Evolutionary conservation across 139 green algal species (phyloP).

Genomic region (Desmodesmus armatus): DNA sequence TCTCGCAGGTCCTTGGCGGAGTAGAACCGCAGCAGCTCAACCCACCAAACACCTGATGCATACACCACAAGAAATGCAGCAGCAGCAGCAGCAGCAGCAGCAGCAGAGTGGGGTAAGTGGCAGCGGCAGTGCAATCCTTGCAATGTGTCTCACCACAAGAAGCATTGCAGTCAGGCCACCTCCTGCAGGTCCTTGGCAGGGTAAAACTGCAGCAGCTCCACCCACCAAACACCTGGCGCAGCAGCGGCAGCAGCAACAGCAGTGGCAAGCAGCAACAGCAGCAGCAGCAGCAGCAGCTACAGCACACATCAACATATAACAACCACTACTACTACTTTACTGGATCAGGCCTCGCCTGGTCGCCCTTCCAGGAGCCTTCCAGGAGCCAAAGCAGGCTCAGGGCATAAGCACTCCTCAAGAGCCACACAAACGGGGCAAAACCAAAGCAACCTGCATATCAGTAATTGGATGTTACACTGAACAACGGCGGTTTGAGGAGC

Average conservation of each 20-base stretch:
- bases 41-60: conserved; percentile 41
- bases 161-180: not conserved
- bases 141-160: not conserved
- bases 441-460: too few species aligned
- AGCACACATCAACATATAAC: too few species aligned
- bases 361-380: too few species aligned
- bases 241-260: not conserved
- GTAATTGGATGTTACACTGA: too few species aligned
- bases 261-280: not conserved
- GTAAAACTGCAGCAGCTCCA: conserved; percentile 40
- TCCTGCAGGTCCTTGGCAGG: conserved; percentile 31
- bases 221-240: conserved; percentile 36
- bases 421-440: too few species aligned
- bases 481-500: too few species aligned
- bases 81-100: not conserved
- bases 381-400: too few species aligned
- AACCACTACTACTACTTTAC: too few species aligned
- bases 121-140: not conserved
- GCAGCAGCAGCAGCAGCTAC: not conserved
- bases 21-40: conserved; percentile 40
- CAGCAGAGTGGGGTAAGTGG: not conserved
- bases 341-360: too few species aligned
- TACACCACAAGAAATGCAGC: too few species aligned
- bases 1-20: conserved; percentile 29
- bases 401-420: too few species aligned